A percentile compares a stretch with the other conserved stretches of the same genome.
Conservation (phyloP, 2,329 filamentous ascomycete genomes). For the Fusarium verticillioides region DNA sequence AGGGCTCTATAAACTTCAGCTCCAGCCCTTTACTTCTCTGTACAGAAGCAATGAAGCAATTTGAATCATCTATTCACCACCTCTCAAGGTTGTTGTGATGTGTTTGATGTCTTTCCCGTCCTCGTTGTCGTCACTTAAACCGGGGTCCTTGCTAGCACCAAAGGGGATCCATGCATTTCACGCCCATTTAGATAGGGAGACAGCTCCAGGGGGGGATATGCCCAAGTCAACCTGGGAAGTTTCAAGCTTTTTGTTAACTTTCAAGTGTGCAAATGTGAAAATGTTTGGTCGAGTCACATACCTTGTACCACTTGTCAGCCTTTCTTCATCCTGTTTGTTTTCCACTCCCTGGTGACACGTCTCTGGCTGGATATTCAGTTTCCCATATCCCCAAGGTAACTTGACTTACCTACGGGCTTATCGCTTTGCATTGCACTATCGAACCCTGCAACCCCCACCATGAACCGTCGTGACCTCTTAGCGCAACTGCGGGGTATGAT, state of each 20-base stretch:
- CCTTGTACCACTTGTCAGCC: not conserved
- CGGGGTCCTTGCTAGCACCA: conserved; percentile 35
- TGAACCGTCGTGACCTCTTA: conserved; percentile 38
- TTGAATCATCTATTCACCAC: not conserved
- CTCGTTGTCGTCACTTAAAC: conserved; percentile 37
- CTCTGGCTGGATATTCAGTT: not conserved
- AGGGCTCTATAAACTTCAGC: not conserved
- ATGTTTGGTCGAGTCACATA: not conserved
- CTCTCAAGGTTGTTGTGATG: conserved; percentile 14
- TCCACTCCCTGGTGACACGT: not conserved
- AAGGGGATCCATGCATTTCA: conserved; percentile 32
- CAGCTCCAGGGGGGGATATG: not conserved
- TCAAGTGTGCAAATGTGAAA: not conserved
- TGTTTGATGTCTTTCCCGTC: conserved; percentile 33
- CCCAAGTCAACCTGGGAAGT: not conserved
- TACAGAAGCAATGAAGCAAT: not conserved
- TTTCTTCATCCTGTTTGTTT: not conserved
- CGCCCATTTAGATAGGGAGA: conserved; percentile 29
- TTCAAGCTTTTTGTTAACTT: not conserved
- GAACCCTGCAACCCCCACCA: conserved; percentile 36
- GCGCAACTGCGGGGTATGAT: conserved; percentile 40
- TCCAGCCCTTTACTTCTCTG: not conserved
- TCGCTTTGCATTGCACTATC: conserved; percentile 40
- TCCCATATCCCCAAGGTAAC: not conserved
- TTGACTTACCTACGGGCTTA: conserved; percentile 14